A percentile compares a stretch with the other conserved stretches of the same genome.
Evolutionary conservation across 768 basidiomycete genomes (phyloP).

Genomic region (Suillus bovinus): DNA sequence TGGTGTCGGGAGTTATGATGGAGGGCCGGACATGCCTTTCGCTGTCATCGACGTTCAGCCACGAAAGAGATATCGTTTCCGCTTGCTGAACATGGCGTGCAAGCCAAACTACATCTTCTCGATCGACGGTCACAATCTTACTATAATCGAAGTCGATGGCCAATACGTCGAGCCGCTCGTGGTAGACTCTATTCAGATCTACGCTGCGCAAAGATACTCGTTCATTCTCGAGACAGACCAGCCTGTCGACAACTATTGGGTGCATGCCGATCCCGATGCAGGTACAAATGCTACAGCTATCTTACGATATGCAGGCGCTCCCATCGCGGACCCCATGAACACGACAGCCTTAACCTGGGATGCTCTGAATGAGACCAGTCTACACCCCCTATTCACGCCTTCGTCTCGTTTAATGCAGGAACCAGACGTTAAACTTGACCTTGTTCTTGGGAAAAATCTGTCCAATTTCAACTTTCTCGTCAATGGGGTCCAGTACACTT

Average conservation of each 20-base stretch:
- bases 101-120: constrained; percentile 43
- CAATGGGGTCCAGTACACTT: constrained; percentile 36
- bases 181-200: constrained; percentile 46
- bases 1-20: constrained; percentile 37
- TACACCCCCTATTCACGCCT: neutral
- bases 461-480: constrained; percentile 23
- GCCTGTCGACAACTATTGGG: constrained; percentile 43
- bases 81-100: constrained; percentile 45
- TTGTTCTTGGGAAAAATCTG: constrained; percentile 17
- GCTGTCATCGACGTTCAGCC: constrained; percentile 36
- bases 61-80: constrained; percentile 39
- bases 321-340: constrained; percentile 34
- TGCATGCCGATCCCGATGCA: constrained; percentile 38
- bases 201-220: constrained; percentile 54
- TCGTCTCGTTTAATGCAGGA: neutral
- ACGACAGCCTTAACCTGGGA: neutral
- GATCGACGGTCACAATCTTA: constrained; percentile 47
- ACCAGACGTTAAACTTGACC: constrained; percentile 37
- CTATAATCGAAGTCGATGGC: constrained; percentile 50
- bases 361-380: neutral
- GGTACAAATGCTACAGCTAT: constrained; percentile 43
- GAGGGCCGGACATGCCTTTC: constrained; percentile 34
- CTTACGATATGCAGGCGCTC: constrained; percentile 44
- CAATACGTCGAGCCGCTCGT: constrained; percentile 35
- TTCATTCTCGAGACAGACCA: constrained; percentile 41